Evolutionary conservation across 345 rosid genomes (phyloP).

Genomic region (Pugionium cornutum): DNA sequence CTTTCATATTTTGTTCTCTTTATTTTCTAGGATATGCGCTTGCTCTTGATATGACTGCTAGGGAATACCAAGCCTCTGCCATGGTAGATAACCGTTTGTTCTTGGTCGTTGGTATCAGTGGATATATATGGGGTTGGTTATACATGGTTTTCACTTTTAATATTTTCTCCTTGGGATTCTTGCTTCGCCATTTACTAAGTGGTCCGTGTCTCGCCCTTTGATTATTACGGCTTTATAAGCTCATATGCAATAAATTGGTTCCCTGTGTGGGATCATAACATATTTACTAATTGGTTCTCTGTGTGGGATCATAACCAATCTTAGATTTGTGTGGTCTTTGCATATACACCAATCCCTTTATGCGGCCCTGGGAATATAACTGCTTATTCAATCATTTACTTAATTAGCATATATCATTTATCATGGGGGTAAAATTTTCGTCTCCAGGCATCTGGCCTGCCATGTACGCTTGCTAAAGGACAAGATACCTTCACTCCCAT

Average conservation of each 20-base stretch:
- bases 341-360: background rate
- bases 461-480: constrained; percentile 91
- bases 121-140: background rate
- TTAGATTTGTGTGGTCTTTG: background rate
- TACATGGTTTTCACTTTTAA: background rate
- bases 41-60: constrained; percentile 94
- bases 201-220: background rate
- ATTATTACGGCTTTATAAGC: background rate
- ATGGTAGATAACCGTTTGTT: constrained; percentile 51
- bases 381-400: background rate
- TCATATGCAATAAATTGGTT: background rate
- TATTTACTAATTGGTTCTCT: background rate
- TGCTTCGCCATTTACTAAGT: background rate
- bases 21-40: constrained; percentile 64
- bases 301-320: background rate
- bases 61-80: constrained; percentile 80
- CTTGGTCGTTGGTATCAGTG: background rate
- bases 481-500: constrained; percentile 95
- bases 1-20: background rate
- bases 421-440: background rate
- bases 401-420: background rate
- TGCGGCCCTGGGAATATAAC: constrained; percentile 2
- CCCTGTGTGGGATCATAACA: background rate
- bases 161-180: background rate
- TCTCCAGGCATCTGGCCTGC: constrained; percentile 86